Percentiles rank a stretch among this genome's conserved stretches.
Evolutionary conservation across 495 filamentous ascomycete genomes (phyloP).

Genomic region (Aspergillus ostianus): DNA sequence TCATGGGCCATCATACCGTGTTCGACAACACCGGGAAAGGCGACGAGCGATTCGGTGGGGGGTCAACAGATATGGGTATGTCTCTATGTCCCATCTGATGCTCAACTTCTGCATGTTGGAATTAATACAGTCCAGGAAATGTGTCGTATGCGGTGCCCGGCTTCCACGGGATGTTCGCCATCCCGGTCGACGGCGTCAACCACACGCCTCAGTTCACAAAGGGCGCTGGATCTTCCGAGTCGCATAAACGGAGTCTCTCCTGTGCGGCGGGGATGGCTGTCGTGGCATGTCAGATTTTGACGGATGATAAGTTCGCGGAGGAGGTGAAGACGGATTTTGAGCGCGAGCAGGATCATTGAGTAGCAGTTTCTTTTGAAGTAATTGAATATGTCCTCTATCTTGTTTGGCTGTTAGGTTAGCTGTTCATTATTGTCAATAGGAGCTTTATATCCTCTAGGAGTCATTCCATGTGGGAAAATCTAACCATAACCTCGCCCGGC

Average conservation of each 20-base stretch:
- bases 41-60: slow-evolving; percentile 22
- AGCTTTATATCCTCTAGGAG: too few species aligned
- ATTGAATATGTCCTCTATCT: too few species aligned
- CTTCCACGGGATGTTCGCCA: slow-evolving; percentile 57
- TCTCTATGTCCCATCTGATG: slow-evolving; percentile 18
- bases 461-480: too few species aligned
- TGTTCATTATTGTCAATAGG: too few species aligned
- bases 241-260: slow-evolving; percentile 42
- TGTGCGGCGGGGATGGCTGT: slow-evolving; percentile 58
- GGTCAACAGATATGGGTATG: slow-evolving; percentile 42
- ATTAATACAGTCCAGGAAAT: slow-evolving; percentile 42
- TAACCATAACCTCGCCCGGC: too few species aligned
- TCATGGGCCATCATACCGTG: slow-evolving; percentile 40
- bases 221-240: slow-evolving; percentile 50
- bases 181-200: slow-evolving; percentile 47
- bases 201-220: slow-evolving; percentile 55
- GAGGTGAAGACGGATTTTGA: slow-evolving; percentile 31
- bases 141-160: slow-evolving; percentile 56
- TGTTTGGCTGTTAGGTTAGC: too few species aligned
- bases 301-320: slow-evolving; percentile 39
- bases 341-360: background rate
- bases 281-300: slow-evolving; percentile 47
- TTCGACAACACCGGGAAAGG: slow-evolving; percentile 40
- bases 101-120: background rate
- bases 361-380: too few species aligned